Base-by-base conservation (phyloP, 306 rosid species). In the Cicer judaicum region DNA sequence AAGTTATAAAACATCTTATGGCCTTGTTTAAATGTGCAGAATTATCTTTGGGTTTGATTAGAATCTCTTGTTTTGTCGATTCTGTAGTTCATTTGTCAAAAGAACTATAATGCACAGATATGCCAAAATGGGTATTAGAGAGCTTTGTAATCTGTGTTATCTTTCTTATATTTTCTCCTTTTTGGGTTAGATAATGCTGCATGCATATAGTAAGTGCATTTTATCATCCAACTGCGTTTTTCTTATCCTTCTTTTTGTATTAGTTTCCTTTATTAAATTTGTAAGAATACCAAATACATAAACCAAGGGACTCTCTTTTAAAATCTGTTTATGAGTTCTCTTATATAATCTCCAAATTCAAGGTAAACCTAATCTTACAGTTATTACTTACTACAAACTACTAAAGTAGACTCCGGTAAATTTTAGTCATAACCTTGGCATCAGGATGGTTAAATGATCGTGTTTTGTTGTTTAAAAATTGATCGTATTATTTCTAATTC, bases 91-190 rank as follows among this genome's bases (percentile, higher is more conserved):
- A 19, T 12, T 14, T 72, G 13, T 79, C 69, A 46, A 13, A 48
- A 29, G 53, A 64, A 59, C 46, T 18, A 36, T 43, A 57, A 18
- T 18, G 52, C 52, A 64, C 12, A 14, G 10, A n/a, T 76, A 6
- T 4, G 7, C 15, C 74, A 54, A 64, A 68, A 70, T n/a, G 53
- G 13, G 14, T 78, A 49, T 53, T 57, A 59, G 61, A 66, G 42
- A 39, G 15, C 69, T 40, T 47, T 50, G 8, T 29, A 29, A 29
- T 29, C 5, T 18, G 36, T 73, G 49, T 39, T 46, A 56, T 66
- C 41, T 80, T 74, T 74, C 75, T 39, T 65, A n/a, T 19, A 14
- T 34, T 73, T 72, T 54, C 9, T 54, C 39, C 34, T 10, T 72
- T 67, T 40, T 66, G 54, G 10, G 24, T 71, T 48, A 5, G 74